Evolutionary conservation across 169 alveolate species (phyloP).

Genomic region (Plasmodium malariae): DNA sequence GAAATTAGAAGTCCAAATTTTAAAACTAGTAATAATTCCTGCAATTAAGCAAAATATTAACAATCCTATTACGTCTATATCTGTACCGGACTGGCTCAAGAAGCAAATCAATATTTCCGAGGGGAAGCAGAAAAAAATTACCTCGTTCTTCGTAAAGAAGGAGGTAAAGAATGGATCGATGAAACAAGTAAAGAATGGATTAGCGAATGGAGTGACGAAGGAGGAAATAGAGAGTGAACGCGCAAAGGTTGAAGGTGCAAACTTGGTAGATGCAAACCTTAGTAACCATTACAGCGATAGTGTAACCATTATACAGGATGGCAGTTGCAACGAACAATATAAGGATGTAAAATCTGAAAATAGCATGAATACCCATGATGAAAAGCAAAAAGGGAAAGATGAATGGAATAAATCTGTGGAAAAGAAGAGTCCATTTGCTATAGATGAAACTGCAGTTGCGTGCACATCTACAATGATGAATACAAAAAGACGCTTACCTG

Average conservation of each 20-base stretch:
- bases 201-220: neutral
- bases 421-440: constrained; percentile 24
- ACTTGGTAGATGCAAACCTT: too few species aligned
- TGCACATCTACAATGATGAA: neutral
- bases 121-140: constrained; percentile 77
- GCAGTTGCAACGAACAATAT: too few species aligned
- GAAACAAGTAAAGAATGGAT: neutral
- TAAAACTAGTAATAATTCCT: constrained; percentile 95
- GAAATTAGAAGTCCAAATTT: constrained; percentile 93
- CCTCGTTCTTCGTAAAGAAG: constrained; percentile 76
- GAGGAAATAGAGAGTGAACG: neutral
- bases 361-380: neutral
- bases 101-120: constrained; percentile 77
- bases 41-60: constrained; percentile 95
- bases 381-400: neutral
- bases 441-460: neutral
- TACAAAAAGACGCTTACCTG: constrained; percentile 23
- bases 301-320: too few species aligned
- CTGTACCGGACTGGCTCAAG: constrained; percentile 96
- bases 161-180: constrained; percentile 62
- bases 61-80: constrained; percentile 95
- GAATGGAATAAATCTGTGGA: constrained; percentile 17
- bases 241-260: too few species aligned
- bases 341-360: too few species aligned
- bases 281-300: neutral